A percentile compares a stretch with the other conserved stretches of the same genome.
Conservation (phyloP, 2,329 filamentous ascomycete species). For the Bipolaris cookei region DNA sequence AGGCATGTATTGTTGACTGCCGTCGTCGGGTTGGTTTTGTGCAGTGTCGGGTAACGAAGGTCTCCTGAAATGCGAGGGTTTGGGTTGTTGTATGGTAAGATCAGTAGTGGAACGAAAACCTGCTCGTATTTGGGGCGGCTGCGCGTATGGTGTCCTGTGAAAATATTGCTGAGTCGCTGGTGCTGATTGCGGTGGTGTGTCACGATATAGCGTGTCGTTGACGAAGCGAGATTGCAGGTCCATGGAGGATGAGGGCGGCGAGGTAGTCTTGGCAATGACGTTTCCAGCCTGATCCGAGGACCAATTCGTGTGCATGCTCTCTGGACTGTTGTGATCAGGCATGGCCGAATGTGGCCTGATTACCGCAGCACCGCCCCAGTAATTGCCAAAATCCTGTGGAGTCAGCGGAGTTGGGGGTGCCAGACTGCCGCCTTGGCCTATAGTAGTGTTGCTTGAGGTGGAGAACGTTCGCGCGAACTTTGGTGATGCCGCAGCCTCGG, state of each 20-base stretch:
- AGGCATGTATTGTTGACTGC: constrained; percentile 34
- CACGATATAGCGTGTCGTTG: constrained; percentile 49
- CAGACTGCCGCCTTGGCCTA: constrained; percentile 49
- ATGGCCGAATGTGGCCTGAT: constrained; percentile 39
- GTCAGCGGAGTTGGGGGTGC: constrained; percentile 58
- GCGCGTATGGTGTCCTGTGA: constrained; percentile 46
- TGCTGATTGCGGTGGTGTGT: constrained; percentile 59
- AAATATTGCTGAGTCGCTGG: constrained; percentile 58
- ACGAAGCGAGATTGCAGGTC: constrained; percentile 40
- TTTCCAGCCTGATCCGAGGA: constrained; percentile 47
- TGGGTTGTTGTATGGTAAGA: constrained; percentile 44
- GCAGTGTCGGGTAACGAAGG: constrained; percentile 46
- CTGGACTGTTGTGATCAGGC: constrained; percentile 50
- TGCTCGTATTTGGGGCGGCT: constrained; percentile 40
- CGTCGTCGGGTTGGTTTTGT: constrained; percentile 32
- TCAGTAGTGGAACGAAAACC: constrained; percentile 46
- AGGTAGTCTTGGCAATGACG: constrained; percentile 46
- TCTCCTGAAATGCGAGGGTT: constrained; percentile 46
- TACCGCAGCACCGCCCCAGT: constrained; percentile 50
- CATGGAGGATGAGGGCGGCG: constrained; percentile 56
- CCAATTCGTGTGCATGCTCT: constrained; percentile 44
- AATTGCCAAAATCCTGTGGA: constrained; percentile 49
- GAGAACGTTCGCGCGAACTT: constrained; percentile 52
- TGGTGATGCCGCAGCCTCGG: constrained; percentile 56
- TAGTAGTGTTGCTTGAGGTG: constrained; percentile 44